These are phyloP conservation scores for Gastrolobium villosum DNA, from an alignment of 306 rosid species.

Conservation along the genomic window DNA sequence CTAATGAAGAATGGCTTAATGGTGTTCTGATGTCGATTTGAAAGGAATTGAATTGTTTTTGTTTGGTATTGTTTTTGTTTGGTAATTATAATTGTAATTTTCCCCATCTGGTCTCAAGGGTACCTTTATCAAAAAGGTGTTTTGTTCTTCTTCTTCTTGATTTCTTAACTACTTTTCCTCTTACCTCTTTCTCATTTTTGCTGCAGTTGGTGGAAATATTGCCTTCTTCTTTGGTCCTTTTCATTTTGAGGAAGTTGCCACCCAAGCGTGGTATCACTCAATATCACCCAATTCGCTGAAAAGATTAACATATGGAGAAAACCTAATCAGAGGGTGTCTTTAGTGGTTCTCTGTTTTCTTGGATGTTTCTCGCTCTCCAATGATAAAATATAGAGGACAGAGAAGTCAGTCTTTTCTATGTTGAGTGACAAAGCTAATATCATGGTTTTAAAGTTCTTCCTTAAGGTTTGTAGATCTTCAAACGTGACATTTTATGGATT, in stretches of 20 bases:
- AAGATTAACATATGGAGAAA: slow-evolving; percentile 40
- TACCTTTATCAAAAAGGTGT: slow-evolving; percentile 9
- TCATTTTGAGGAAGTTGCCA: slow-evolving; percentile 68
- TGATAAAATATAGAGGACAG: slow-evolving; percentile 47
- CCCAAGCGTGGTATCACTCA: slow-evolving; percentile 67
- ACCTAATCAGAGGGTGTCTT: slow-evolving; percentile 39
- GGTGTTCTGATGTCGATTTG: slow-evolving; percentile 30
- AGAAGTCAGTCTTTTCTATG: slow-evolving; percentile 50
- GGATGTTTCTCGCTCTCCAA: slow-evolving; percentile 47
- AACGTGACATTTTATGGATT: slow-evolving; percentile 49
- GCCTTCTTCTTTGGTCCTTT: slow-evolving; percentile 66
- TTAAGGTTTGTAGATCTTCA: slow-evolving; percentile 48
- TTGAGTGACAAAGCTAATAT: slow-evolving; percentile 52
- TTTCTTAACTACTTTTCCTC: neutral
- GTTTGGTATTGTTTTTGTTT: neutral
- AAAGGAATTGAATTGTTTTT: slow-evolving; percentile 16
- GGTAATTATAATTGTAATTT: slow-evolving; percentile 16
- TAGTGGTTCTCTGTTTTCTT: slow-evolving; percentile 45
- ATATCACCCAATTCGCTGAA: slow-evolving; percentile 66
- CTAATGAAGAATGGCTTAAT: neutral
- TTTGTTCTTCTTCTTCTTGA: slow-evolving; percentile 28
- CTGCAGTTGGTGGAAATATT: slow-evolving; percentile 67
- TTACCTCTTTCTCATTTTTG: slow-evolving; percentile 25
- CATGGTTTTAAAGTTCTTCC: slow-evolving; percentile 50
- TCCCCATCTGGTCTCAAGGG: slow-evolving; percentile 5